Evolutionary conservation across 2,329 filamentous ascomycete genomes (phyloP).

Genomic region (Colletotrichum navitas): DNA sequence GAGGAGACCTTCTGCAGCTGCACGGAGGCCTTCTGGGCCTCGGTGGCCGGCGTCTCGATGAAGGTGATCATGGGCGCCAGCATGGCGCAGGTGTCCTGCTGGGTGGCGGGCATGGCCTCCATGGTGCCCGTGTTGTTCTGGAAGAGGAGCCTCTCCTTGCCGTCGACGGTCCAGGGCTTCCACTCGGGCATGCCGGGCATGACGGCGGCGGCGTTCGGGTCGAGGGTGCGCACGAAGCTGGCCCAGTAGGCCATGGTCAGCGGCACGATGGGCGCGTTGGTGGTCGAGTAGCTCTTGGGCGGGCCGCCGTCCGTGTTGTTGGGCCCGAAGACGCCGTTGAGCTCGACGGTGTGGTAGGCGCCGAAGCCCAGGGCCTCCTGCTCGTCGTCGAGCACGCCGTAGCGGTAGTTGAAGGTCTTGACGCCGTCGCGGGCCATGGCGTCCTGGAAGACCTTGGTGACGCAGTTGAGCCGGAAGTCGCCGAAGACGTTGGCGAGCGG

Average conservation of each 20-base stretch:
- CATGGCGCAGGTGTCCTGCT: slow-evolving; percentile 45
- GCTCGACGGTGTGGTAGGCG: slow-evolving; percentile 76
- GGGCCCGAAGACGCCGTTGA: slow-evolving; percentile 76
- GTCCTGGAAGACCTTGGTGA: slow-evolving; percentile 49
- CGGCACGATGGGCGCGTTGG: slow-evolving; percentile 69
- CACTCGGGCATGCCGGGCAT: slow-evolving; percentile 64
- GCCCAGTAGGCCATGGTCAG: slow-evolving; percentile 80
- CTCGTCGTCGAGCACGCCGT: slow-evolving; percentile 72
- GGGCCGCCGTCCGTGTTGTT: slow-evolving; percentile 61
- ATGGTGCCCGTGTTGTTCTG: slow-evolving; percentile 56
- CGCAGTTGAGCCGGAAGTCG: slow-evolving; percentile 54
- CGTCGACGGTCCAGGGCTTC: slow-evolving; percentile 51
- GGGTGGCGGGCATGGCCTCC: slow-evolving; percentile 52
- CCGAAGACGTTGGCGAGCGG: slow-evolving; percentile 53
- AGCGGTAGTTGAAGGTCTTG: slow-evolving; percentile 75
- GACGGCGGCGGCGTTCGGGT: slow-evolving; percentile 71
- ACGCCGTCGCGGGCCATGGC: slow-evolving; percentile 50
- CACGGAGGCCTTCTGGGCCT: slow-evolving; percentile 37
- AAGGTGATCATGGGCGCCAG: slow-evolving; percentile 45
- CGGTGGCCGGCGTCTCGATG: slow-evolving; percentile 42
- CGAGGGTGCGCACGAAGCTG: slow-evolving; percentile 74
- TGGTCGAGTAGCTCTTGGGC: slow-evolving; percentile 67
- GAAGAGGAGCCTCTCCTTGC: slow-evolving; percentile 56
- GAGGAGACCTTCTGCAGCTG: slow-evolving; percentile 36
- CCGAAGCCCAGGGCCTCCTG: slow-evolving; percentile 68